These are phyloP conservation scores for Trichoderma asperellum DNA, from an alignment of 2,329 filamentous ascomycete genomes.

Conservation along the genomic window DNA sequence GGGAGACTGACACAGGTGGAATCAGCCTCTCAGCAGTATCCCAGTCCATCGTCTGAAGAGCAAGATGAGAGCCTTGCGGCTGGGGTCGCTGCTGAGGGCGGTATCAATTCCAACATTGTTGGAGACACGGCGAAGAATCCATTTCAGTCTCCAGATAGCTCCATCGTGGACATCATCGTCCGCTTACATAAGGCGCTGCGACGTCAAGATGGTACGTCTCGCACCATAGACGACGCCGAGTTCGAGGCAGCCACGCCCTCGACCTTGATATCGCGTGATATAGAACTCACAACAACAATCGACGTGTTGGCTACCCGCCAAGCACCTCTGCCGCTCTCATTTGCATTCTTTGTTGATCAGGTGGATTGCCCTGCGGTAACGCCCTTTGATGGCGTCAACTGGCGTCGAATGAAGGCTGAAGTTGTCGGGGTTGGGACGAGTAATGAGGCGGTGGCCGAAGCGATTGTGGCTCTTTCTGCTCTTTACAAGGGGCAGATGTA, in stretches of 20 bases:
- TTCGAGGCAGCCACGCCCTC: slow-evolving; percentile 24
- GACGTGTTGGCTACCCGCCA: slow-evolving; percentile 29
- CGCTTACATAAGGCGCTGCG: slow-evolving; percentile 1
- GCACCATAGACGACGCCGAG: not conserved
- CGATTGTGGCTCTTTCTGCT: slow-evolving; percentile 28
- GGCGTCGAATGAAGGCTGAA: slow-evolving; percentile 28
- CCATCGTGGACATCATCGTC: slow-evolving; percentile 12
- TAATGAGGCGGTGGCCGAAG: slow-evolving; percentile 15
- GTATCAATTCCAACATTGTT: not conserved
- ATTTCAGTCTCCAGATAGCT: slow-evolving; percentile 6
- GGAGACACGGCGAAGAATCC: not conserved
- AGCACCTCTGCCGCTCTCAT: slow-evolving; percentile 17
- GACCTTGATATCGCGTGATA: slow-evolving; percentile 33
- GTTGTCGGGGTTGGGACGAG: slow-evolving; percentile 21
- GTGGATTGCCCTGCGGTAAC: slow-evolving; percentile 33
- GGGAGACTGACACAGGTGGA: not conserved
- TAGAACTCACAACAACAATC: slow-evolving; percentile 34
- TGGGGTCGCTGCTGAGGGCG: not conserved
- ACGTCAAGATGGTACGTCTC: not conserved
- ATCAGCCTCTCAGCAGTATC: not conserved
- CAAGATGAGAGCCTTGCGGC: not conserved
- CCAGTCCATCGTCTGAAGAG: slow-evolving; percentile 5
- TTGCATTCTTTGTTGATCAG: slow-evolving; percentile 31
- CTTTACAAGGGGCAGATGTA: slow-evolving; percentile 30
- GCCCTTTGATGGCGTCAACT: slow-evolving; percentile 32